Percentiles rank a stretch among this genome's conserved stretches.
These are phyloP conservation scores for Plasmodium inui DNA, from an alignment of 169 alveolate species.

Conservation along the genomic window DNA sequence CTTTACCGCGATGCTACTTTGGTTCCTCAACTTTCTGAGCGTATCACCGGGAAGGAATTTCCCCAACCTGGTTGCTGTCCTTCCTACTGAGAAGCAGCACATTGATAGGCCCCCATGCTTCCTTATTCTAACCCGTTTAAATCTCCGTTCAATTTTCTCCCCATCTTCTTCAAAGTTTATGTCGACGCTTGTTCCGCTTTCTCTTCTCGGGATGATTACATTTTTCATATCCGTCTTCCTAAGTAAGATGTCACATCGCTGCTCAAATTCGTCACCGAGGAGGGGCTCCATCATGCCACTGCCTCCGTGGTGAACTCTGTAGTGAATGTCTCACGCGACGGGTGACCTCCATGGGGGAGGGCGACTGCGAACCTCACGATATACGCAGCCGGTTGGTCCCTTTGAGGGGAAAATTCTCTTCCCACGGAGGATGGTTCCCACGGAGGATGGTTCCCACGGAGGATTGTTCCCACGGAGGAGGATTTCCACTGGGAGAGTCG, in stretches of 20 bases:
- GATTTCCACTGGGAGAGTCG: background rate
- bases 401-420: background rate
- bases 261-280: background rate
- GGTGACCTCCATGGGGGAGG: background rate
- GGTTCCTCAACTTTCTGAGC: background rate
- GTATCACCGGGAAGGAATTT: background rate
- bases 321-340: background rate
- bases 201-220: background rate
- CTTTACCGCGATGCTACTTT: background rate
- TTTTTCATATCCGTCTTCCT: conserved; percentile 31
- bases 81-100: background rate
- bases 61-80: background rate
- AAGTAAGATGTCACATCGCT: conserved; percentile 12
- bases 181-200: background rate
- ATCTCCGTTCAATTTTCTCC: background rate
- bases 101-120: background rate
- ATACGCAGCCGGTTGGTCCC: background rate
- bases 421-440: background rate
- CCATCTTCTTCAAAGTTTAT: conserved; percentile 6
- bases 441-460: background rate
- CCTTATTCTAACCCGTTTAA: background rate
- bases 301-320: background rate
- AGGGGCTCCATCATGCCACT: background rate
- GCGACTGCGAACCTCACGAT: background rate
- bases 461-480: background rate